phyloP scores from a whole-genome alignment of 495 filamentous ascomycete species.

The Chlorociboria aeruginascens region DNA sequence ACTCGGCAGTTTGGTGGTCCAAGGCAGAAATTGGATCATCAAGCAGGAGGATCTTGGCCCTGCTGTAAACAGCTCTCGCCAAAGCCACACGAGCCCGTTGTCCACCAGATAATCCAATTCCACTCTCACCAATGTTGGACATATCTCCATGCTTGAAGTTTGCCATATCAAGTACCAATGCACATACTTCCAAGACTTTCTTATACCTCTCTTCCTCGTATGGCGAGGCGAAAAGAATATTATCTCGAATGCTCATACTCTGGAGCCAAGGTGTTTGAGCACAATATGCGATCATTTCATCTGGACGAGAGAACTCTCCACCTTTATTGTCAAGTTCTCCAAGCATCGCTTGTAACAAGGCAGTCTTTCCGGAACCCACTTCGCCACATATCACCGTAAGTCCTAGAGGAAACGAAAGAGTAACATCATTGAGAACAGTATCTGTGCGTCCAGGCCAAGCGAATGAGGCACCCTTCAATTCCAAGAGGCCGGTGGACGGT shows the following conservation, averaged over 20 bases:
- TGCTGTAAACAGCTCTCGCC: constrained; percentile 25
- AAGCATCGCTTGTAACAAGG: constrained; percentile 63
- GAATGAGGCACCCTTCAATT: constrained; percentile 54
- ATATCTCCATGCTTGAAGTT: constrained; percentile 43
- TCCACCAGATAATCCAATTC: constrained; percentile 55
- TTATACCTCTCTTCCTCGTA: constrained; percentile 54
- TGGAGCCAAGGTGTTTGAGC: constrained; percentile 83
- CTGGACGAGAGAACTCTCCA: constrained; percentile 47
- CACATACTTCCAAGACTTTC: constrained; percentile 44
- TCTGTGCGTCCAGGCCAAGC: constrained; percentile 58
- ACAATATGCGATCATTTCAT: constrained; percentile 68
- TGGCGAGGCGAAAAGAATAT: constrained; percentile 46
- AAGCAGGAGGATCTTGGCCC: constrained; percentile 21
- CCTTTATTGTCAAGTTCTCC: constrained; percentile 60
- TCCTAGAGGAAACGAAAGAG: constrained; percentile 46
- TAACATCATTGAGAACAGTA: constrained; percentile 51
- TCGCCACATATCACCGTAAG: constrained; percentile 50
- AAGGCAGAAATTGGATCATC: constrained; percentile 30
- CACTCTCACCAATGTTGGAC: constrained; percentile 49
- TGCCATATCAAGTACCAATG: constrained; percentile 42
- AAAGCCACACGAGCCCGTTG: constrained; percentile 43
- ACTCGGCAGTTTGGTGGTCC: constrained; percentile 61
- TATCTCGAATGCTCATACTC: constrained; percentile 65
- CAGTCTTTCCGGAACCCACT: constrained; percentile 72
- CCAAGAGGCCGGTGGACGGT: constrained; percentile 25